A percentile compares a stretch with the other conserved stretches of the same genome.
These are phyloP conservation scores for Aureobasidium zeae DNA, from an alignment of 2,329 filamentous ascomycete species.

Conservation along the genomic window DNA sequence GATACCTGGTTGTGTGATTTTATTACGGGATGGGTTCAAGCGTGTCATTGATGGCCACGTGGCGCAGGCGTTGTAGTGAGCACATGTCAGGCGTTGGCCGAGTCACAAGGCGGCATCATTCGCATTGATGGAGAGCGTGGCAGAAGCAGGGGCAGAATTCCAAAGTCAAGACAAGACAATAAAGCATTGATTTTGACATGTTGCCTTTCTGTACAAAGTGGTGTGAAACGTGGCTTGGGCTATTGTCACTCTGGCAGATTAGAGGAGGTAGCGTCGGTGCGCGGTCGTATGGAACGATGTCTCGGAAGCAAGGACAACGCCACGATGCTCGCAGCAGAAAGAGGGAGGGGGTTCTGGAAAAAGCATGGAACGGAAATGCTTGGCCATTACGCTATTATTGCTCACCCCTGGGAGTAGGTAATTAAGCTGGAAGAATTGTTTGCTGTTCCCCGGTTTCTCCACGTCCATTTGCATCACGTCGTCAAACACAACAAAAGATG, in stretches of 20 bases:
- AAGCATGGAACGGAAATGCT: too few relatives aligned
- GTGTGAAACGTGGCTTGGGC: constrained; percentile 11
- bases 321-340: too few relatives aligned
- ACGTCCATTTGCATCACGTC: background rate
- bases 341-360: too few relatives aligned
- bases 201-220: too few relatives aligned
- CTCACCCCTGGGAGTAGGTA: too few relatives aligned
- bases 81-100: constrained; percentile 5
- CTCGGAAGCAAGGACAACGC: too few relatives aligned
- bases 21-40: background rate
- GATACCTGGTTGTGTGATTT: constrained; percentile 4
- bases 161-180: constrained; percentile 3
- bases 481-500: constrained; percentile 12
- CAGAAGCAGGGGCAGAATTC: constrained; percentile 3
- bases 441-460: constrained; percentile 3
- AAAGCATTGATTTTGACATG: constrained; percentile 4
- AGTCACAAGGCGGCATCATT: constrained; percentile 2
- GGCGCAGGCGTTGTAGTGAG: constrained; percentile 12
- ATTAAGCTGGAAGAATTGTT: too few relatives aligned
- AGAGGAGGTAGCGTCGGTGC: too few relatives aligned
- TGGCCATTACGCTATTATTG: too few relatives aligned
- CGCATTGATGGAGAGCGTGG: background rate
- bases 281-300: too few relatives aligned
- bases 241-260: too few relatives aligned
- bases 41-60: constrained; percentile 6